Evolutionary conservation across 805 yeast genomes (phyloP).

Genomic region (Sungouiozyma ichnusensis): DNA sequence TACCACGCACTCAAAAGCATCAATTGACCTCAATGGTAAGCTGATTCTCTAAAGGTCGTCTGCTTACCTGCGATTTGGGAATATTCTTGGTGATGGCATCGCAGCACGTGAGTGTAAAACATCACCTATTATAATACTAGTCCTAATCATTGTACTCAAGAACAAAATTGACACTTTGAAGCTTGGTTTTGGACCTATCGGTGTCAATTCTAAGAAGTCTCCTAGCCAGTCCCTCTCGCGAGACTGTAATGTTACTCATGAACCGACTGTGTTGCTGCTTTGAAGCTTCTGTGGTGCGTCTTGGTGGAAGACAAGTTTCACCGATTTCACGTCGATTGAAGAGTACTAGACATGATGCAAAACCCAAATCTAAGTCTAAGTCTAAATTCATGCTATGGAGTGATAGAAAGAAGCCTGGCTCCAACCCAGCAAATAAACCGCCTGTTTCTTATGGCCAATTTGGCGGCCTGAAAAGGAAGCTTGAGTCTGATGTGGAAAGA

Average conservation of each 20-base stretch:
- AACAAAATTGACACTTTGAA: too few relatives aligned
- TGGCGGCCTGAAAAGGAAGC: conserved; percentile 37
- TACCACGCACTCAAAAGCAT: too few relatives aligned
- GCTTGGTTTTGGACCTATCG: too few relatives aligned
- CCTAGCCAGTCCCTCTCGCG: not conserved
- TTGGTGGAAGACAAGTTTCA: not conserved
- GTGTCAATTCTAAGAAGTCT: conserved; percentile 1
- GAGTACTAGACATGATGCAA: not conserved
- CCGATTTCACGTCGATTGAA: not conserved
- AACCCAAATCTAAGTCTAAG: not conserved
- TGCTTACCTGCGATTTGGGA: too few relatives aligned
- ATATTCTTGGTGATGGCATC: too few relatives aligned
- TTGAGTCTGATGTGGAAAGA: conserved; percentile 22
- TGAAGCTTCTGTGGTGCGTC: too few relatives aligned
- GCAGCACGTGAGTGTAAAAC: too few relatives aligned
- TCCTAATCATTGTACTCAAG: too few relatives aligned
- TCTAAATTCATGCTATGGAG: not conserved
- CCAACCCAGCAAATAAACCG: not conserved
- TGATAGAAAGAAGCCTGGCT: conserved; percentile 3
- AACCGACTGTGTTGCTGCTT: not conserved
- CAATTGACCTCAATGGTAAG: too few relatives aligned
- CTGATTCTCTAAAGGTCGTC: too few relatives aligned
- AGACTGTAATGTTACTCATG: not conserved
- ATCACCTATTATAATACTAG: too few relatives aligned
- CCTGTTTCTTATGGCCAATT: conserved; percentile 35